Conservation (phyloP, 2,329 filamentous ascomycete species). For the Botrytis porri region DNA sequence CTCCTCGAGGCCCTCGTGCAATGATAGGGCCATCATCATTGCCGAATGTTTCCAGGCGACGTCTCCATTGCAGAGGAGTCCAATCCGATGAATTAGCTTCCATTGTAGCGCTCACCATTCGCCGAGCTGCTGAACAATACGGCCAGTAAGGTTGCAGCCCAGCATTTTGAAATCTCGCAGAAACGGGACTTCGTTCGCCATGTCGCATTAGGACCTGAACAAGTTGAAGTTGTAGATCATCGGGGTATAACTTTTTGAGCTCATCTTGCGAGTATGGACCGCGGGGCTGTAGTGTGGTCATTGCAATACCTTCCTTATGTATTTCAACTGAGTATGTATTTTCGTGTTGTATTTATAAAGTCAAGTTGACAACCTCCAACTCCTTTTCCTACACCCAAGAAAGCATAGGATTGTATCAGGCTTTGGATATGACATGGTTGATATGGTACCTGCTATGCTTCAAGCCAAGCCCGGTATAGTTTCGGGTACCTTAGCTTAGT, state of each 20-base stretch:
- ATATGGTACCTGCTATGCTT: neutral
- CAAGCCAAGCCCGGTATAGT: neutral
- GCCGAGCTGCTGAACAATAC: slow-evolving; percentile 76
- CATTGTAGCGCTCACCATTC: slow-evolving; percentile 62
- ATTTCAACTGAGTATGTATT: neutral
- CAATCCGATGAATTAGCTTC: slow-evolving; percentile 45
- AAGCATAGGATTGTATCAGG: neutral
- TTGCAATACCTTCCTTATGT: slow-evolving; percentile 41
- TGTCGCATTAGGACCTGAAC: slow-evolving; percentile 85
- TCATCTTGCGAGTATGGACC: slow-evolving; percentile 77
- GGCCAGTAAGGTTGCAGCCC: slow-evolving; percentile 75
- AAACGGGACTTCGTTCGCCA: slow-evolving; percentile 80
- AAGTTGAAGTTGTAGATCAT: slow-evolving; percentile 74
- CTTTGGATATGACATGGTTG: neutral
- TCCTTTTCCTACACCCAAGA: neutral
- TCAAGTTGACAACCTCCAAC: neutral
- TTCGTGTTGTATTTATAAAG: neutral
- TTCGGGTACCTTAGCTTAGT: neutral
- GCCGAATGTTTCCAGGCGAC: slow-evolving; percentile 81
- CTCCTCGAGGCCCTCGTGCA: slow-evolving; percentile 63
- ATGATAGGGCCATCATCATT: slow-evolving; percentile 65
- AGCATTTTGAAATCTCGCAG: slow-evolving; percentile 80
- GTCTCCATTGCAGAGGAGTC: slow-evolving; percentile 52
- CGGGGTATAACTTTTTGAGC: slow-evolving; percentile 76
- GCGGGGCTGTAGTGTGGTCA: slow-evolving; percentile 76